These are phyloP conservation scores for Neurospora africana DNA, from an alignment of 495 filamentous ascomycete genomes.

Conservation along the genomic window DNA sequence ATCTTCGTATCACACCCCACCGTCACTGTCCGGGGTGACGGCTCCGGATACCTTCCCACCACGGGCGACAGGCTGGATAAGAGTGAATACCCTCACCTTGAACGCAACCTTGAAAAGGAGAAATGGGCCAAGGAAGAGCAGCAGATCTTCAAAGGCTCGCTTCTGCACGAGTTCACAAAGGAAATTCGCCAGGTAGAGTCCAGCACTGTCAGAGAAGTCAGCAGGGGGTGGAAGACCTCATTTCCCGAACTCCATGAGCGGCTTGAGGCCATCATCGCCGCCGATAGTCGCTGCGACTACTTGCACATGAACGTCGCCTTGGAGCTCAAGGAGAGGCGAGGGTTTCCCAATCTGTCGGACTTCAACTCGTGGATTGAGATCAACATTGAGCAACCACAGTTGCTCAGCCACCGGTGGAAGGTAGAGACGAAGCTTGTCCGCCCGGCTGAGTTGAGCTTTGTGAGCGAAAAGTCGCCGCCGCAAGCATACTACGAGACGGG, in stretches of 20 bases:
- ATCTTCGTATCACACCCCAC: conserved; percentile 34
- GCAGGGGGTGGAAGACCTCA: conserved; percentile 27
- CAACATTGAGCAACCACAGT: conserved; percentile 31
- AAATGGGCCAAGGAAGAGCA: conserved; percentile 23
- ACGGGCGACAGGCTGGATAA: conserved; percentile 25
- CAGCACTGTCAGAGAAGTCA: conserved; percentile 30
- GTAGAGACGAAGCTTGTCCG: conserved; percentile 37
- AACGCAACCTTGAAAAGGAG: conserved; percentile 31
- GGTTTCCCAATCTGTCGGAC: conserved; percentile 36
- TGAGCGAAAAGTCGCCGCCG: conserved; percentile 18
- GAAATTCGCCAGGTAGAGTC: conserved; percentile 30
- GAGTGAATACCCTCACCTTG: conserved; percentile 36
- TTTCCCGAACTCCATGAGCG: conserved; percentile 35
- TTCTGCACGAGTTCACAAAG: conserved; percentile 40
- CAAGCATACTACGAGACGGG: conserved; percentile 21
- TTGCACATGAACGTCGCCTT: conserved; percentile 41
- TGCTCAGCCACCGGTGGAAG: conserved; percentile 38
- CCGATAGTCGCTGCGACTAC: conserved; percentile 37
- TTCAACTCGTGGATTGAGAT: conserved; percentile 40
- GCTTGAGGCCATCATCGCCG: conserved; percentile 25
- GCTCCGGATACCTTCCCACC: conserved; percentile 20
- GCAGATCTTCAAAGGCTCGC: conserved; percentile 22
- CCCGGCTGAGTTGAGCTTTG: conserved; percentile 33
- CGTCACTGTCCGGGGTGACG: conserved; percentile 25
- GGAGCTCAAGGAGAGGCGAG: conserved; percentile 31